These are phyloP conservation scores for Kodamaea restingae DNA, from an alignment of 805 yeast species.

Conservation along the genomic window DNA sequence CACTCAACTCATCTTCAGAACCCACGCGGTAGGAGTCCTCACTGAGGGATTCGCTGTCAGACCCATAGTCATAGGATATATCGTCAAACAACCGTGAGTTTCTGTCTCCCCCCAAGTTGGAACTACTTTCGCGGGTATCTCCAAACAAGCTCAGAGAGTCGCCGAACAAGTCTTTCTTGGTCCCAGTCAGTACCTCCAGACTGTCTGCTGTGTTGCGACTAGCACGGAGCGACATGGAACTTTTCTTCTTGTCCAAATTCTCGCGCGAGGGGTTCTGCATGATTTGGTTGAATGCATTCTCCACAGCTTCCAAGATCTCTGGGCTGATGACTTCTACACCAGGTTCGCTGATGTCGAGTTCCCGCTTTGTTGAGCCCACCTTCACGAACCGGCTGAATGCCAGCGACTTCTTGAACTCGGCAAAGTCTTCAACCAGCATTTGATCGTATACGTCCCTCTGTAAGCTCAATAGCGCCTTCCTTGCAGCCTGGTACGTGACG, in stretches of 20 bases:
- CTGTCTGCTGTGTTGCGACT: not conserved
- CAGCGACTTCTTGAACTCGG: conserved; percentile 57
- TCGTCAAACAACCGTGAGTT: conserved; percentile 34
- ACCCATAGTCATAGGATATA: conserved; percentile 28
- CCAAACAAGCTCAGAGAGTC: conserved; percentile 32
- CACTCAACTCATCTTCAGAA: conserved; percentile 10
- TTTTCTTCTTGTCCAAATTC: conserved; percentile 1
- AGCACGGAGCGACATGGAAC: not conserved
- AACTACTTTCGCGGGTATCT: not conserved
- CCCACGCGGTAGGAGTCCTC: conserved; percentile 16
- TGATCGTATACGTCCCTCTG: conserved; percentile 52
- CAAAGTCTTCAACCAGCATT: conserved; percentile 49
- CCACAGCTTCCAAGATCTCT: conserved; percentile 56
- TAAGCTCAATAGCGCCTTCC: conserved; percentile 54
- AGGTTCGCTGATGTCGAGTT: not conserved
- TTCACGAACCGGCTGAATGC: conserved; percentile 40
- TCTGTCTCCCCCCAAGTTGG: conserved; percentile 14
- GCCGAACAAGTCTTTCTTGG: conserved; percentile 20
- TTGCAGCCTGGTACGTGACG: conserved; percentile 46
- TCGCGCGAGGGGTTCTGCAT: conserved; percentile 27
- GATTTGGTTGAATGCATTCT: conserved; percentile 62
- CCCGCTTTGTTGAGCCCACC: conserved; percentile 1
- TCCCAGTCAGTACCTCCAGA: not conserved
- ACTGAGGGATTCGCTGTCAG: conserved; percentile 30
- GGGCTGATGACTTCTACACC: conserved; percentile 23